Evolutionary conservation across 1,139 yeast genomes (phyloP), one percentile per base, ranked within the genome.

Genomic region (Blastobotrys buckinghamii): DNA sequence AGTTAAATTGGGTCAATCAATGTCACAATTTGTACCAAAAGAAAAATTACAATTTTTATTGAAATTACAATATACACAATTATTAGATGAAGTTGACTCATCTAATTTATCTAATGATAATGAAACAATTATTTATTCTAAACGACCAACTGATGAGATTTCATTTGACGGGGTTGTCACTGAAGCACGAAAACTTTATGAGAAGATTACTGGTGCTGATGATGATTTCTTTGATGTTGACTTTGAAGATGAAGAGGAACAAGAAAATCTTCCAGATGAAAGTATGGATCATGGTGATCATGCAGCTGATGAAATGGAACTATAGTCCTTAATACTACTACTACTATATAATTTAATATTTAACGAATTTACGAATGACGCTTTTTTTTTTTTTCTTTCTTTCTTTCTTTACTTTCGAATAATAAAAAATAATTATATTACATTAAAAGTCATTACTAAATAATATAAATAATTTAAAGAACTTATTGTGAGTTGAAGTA

Each of bases 161-260:
- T 83, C 95, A 43, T 90, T 89, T 65, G 97, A 90, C 64, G 97
- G 96, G 27, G 78, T 85, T 10, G 79, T 90, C 24, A 79, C 89
- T 7, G 92, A 87, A 53, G 89, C 90, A n/a, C 82, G 81, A 60
- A 71, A 78, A 22, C 65, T 90, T 39, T 92, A 86, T 64, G 81
- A 79, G 51, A 74, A 77, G 53, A 79, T 90, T 54, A 94, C 94
- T 5, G 97, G 97, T 2, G 78, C 95, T 5, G 95, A 86, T 62
- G 97, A 90, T 58, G 97, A 90, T 66, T 90, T 90, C 68, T 90
- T 90, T 61, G 96, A 88, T 66, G 88, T 90, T 33, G 97, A 90
- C 67, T 90, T 90, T 63, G 97, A 90, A 67, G 97, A 90, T 64
- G 96, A 89, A 19, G 96, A 86, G 48, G 92, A 83, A 35, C 45